Evolutionary conservation across 257 asterid genomes (phyloP).

Genomic region (Nicotiana sylvestris): DNA sequence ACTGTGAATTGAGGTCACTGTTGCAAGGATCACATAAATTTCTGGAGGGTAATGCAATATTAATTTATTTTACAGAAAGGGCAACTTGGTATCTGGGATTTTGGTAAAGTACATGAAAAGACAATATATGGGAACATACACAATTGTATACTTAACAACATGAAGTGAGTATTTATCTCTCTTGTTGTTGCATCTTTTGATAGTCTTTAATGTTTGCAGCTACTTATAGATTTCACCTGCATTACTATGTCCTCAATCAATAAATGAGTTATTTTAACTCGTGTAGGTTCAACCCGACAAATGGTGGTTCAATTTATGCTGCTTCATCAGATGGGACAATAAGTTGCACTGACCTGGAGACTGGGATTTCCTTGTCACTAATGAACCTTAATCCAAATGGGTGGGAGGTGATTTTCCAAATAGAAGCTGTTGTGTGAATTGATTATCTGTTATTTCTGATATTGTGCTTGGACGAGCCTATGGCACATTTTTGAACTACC

Average conservation of each 20-base stretch:
- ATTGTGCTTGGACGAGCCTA: not conserved
- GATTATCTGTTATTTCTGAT: not conserved
- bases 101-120: conserved; percentile 72
- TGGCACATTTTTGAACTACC: not conserved
- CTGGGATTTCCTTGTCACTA: conserved; percentile 70
- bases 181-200: not conserved
- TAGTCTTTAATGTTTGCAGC: conserved; percentile 3
- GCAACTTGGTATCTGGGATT: conserved; percentile 99
- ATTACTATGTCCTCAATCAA: conserved; percentile 10
- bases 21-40: conserved; percentile 8
- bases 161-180: conserved; percentile 58
- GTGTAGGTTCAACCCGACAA: conserved; percentile 62
- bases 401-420: conserved; percentile 65
- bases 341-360: conserved; percentile 86
- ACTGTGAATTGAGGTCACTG: not conserved
- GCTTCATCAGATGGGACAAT: conserved; percentile 95
- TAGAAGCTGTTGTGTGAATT: not conserved
- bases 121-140: conserved; percentile 76
- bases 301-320: conserved; percentile 79
- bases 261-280: conserved; percentile 12
- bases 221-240: not conserved
- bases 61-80: conserved; percentile 63
- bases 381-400: conserved; percentile 91
- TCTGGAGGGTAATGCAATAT: conserved; percentile 4
- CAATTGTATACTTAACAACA: conserved; percentile 76